Evolutionary conservation across 345 rosid genomes (phyloP).

Genomic region (Arabis hirsuta): DNA sequence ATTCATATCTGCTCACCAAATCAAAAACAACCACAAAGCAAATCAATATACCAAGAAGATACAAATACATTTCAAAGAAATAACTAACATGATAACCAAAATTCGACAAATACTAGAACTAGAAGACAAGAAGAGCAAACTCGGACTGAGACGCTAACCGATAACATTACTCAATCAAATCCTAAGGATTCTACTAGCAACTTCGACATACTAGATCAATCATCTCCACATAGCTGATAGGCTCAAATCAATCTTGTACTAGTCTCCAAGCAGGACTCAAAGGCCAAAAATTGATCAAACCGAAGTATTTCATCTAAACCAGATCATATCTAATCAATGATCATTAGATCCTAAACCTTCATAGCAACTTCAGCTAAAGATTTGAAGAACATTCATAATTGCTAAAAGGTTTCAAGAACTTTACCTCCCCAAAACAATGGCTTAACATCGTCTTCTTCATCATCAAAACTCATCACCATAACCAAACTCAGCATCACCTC

Average conservation of each 20-base stretch:
- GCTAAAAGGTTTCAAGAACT: background rate
- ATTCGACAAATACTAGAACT: background rate
- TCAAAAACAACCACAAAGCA: slow-evolving; percentile 24
- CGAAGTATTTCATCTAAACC: too few species aligned
- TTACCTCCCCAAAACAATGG: slow-evolving; percentile 93
- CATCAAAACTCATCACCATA: slow-evolving; percentile 92
- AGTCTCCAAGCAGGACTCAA: too few species aligned
- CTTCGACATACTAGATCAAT: too few species aligned
- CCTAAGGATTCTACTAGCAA: too few species aligned
- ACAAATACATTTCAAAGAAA: slow-evolving; percentile 4
- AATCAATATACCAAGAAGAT: slow-evolving; percentile 4
- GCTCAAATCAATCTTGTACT: too few species aligned
- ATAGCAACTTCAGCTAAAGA: too few species aligned
- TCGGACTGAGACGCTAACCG: too few species aligned
- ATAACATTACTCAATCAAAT: too few species aligned
- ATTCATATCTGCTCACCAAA: slow-evolving; percentile 53
- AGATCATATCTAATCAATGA: background rate
- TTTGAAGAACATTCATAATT: background rate
- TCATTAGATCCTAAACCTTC: background rate
- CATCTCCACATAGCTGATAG: too few species aligned
- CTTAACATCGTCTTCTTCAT: slow-evolving; percentile 87
- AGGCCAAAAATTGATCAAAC: too few species aligned
- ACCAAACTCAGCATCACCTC: slow-evolving; percentile 97
- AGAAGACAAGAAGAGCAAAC: background rate
- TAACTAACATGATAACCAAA: background rate